Base-by-base conservation (phyloP, 768 basidiomycete genomes). In the Pluteus cervinus region DNA sequence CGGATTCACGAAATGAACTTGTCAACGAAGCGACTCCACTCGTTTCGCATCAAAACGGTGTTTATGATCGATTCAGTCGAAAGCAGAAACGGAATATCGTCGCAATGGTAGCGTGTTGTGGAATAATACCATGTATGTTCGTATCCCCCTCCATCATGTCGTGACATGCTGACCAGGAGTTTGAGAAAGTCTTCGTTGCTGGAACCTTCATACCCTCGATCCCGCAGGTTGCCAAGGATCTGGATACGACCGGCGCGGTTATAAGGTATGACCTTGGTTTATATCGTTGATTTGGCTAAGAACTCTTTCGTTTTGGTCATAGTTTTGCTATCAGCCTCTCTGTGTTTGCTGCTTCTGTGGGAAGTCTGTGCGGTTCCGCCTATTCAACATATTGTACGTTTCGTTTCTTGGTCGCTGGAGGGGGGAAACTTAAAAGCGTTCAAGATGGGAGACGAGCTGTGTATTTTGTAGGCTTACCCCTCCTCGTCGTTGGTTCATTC, bases 141-240 rank as follows among this genome's bases (percentile, higher is more conserved):
- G 25, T 2, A 10, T 24, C 14, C 17, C n/a, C n/a, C n/a, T n/a
- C 29, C 10, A n/a, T 15, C 22, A n/a, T n/a, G n/a, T n/a, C n/a
- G n/a, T 16, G 33, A 15, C 9, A 15, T 32, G 21, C 26, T 22
- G n/a, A 15, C 24, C 33, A 32, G 22, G 28, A 24, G 1, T 1
- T 24, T 11, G 7, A 21, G 32, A 11, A 46, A 89, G 86, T 81
- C 24, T 77, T 89, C 42, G 75, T 82, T 0, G 62, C 74, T 6
- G 79, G 75, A 0, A 75, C 75, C 1, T 86, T 89, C 53, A 68
- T 86, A 2, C 86, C 86, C 0, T 76, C 78, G 0, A 81, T 89
- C 38, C 83, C 85, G 0, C 71, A 81, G 34, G 76, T 91, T 30
- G 76, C 86, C 6, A 57, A 54, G 18, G 85, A 90, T 41, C 55